Base-by-base conservation (phyloP, 2,329 filamentous ascomycete species). In the Colletotrichum tamarilloi region DNA sequence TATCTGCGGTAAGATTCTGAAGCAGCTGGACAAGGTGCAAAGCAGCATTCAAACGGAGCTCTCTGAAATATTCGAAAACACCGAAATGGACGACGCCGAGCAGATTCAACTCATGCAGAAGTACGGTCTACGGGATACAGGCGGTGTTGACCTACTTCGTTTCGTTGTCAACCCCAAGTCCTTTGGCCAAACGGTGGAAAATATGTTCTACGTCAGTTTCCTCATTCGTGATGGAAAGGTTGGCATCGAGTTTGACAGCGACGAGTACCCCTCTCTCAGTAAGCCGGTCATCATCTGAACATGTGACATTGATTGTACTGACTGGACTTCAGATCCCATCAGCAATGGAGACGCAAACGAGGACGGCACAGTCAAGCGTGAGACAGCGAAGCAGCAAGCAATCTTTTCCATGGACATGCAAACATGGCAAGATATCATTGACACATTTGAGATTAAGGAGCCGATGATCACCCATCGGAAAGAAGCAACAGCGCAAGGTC, bases 181-280 rank as follows among this genome's bases (percentile, higher is more conserved):
- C 0, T 99, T 98, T 78, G 94, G 94, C 0, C 97, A 99, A 82
- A 98, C 95, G 0, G 92, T 99, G 7, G 97, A 99, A 81, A 99
- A 99, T 78, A 87, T 99, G 78, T 99, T 99, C 82, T 98, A 98
- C 81, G 90, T 98, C 77, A 97, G 94, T 80, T 99, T 99, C 79
- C 85, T 99, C 74, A 95, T 98, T 73, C 91, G 94, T 71, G 97
- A 99, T 82, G 95, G 95, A 12, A 91, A 89, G 73, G 90, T 95
- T 6, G 91, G 90, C 42, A 87, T 99, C n/a, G 87, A 90, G 3
- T 89, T 91, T 68, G 95, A 98, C 78, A 88, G 91, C 14, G 85
- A 93, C 73, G 92, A 89, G 1, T 84, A 98, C 55, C 95, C 95
- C n/a, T 91, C 94, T 26, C 82, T 98, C 62, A 87, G 95, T 97